Evolutionary conservation across 495 filamentous ascomycete species (phyloP).

Genomic region (Talaromyces nanjingensis): DNA sequence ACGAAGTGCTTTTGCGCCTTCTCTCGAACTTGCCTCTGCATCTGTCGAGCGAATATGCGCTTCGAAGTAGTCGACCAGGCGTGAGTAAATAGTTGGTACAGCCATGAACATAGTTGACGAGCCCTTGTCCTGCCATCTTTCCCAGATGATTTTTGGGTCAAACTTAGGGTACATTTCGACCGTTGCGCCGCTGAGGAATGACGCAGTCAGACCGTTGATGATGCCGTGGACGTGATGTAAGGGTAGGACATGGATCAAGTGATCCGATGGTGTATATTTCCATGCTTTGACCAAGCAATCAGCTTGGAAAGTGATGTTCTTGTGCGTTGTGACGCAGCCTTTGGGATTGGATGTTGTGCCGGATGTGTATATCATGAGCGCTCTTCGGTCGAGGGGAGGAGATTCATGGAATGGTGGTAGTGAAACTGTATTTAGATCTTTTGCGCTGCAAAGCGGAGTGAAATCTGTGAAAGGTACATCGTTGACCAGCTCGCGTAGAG

Average conservation of each 20-base stretch:
- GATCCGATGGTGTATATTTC: conserved; percentile 28
- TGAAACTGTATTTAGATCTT: conserved; percentile 12
- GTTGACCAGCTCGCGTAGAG: conserved; percentile 24
- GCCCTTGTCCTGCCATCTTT: conserved; percentile 29
- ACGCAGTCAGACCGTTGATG: conserved; percentile 33
- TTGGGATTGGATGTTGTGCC: conserved; percentile 40
- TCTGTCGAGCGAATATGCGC: conserved; percentile 33
- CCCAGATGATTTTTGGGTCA: conserved; percentile 37
- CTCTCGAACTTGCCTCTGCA: conserved; percentile 22
- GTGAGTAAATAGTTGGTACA: conserved; percentile 41
- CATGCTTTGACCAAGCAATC: conserved; percentile 30
- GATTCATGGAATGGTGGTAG: conserved; percentile 26
- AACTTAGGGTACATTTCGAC: conserved; percentile 42
- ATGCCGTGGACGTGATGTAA: conserved; percentile 41
- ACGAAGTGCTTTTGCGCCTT: conserved; percentile 28
- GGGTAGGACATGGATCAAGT: conserved; percentile 38
- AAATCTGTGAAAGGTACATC: conserved; percentile 28
- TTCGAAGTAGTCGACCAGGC: conserved; percentile 40
- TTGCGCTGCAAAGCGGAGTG: conserved; percentile 20
- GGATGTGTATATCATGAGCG: conserved; percentile 41
- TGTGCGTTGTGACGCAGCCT: conserved; percentile 38
- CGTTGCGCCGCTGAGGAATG: conserved; percentile 30
- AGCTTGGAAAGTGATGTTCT: conserved; percentile 39
- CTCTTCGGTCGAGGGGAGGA: conserved; percentile 24
- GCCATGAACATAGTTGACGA: conserved; percentile 40